Evolutionary conservation across 169 alveolate species (phyloP).

Genomic region (Plasmodium gonderi): DNA sequence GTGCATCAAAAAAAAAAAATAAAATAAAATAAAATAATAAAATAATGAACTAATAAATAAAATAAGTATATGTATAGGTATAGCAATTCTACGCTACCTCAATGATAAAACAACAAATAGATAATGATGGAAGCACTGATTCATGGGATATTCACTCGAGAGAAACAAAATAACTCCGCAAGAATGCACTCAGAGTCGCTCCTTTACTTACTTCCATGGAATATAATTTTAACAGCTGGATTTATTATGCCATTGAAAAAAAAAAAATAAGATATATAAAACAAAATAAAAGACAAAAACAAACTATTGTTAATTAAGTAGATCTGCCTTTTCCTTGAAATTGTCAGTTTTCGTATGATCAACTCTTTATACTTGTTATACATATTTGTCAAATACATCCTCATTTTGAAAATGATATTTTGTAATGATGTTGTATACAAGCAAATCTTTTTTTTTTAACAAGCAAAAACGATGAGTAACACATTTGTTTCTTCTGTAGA

Average conservation of each 20-base stretch:
- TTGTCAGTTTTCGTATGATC: neutral
- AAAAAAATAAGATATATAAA: slow-evolving; percentile 51
- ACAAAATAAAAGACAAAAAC: slow-evolving; percentile 42
- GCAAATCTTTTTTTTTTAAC: too few relatives aligned
- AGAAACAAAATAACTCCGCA: too few relatives aligned
- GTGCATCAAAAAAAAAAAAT: too few relatives aligned
- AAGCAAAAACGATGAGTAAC: neutral
- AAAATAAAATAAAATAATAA: neutral
- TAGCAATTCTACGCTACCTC: too few relatives aligned
- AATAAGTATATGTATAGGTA: too few relatives aligned
- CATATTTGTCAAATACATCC: neutral
- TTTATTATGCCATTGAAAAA: slow-evolving; percentile 59
- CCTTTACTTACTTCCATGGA: slow-evolving; percentile 61
- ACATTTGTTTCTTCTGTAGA: neutral
- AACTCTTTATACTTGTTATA: slow-evolving; percentile 5
- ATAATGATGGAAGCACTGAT: too few relatives aligned
- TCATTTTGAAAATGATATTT: neutral
- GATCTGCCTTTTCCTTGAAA: slow-evolving; percentile 13
- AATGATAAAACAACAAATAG: too few relatives aligned
- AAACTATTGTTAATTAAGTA: slow-evolving; percentile 24
- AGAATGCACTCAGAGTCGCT: too few relatives aligned
- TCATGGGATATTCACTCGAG: too few relatives aligned
- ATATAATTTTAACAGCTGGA: slow-evolving; percentile 63
- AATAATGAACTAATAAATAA: neutral
- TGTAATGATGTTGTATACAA: neutral